These are phyloP conservation scores for Panellus pusillus DNA, from an alignment of 768 basidiomycete species.

Conservation along the genomic window DNA sequence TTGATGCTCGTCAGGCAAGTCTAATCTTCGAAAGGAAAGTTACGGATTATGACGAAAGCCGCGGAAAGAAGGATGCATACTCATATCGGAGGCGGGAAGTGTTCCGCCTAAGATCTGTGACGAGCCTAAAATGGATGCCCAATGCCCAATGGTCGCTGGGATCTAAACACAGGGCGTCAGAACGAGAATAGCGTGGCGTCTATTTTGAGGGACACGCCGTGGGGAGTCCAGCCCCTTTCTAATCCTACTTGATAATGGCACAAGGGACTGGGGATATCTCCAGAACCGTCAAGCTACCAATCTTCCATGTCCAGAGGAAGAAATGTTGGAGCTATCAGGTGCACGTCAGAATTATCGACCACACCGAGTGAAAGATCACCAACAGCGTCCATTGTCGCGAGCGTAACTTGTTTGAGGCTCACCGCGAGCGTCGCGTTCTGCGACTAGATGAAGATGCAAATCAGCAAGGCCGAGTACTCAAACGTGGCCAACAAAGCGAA, in stretches of 20 bases:
- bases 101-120: constrained; percentile 50
- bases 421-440: constrained; percentile 62
- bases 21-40: constrained; percentile 24
- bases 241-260: constrained; percentile 93
- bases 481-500: not conserved
- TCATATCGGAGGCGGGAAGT: constrained; percentile 62
- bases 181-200: not conserved
- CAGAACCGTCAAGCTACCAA: constrained; percentile 73
- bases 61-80: constrained; percentile 18
- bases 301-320: constrained; percentile 98
- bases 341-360: too few relatives aligned
- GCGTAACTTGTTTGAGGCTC: constrained; percentile 61
- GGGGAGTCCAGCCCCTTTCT: constrained; percentile 83
- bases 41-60: not conserved
- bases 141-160: constrained; percentile 48
- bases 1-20: constrained; percentile 62
- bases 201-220: constrained; percentile 41
- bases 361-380: too few relatives aligned
- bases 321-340: constrained; percentile 64
- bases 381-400: constrained; percentile 80
- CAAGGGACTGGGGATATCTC: constrained; percentile 69
- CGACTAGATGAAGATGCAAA: constrained; percentile 30
- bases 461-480: not conserved
- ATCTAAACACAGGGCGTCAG: constrained; percentile 29
- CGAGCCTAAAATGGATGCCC: constrained; percentile 37